Base-by-base conservation (phyloP, 75 land plant species). In the Selaginella moellendorffii region DNA sequence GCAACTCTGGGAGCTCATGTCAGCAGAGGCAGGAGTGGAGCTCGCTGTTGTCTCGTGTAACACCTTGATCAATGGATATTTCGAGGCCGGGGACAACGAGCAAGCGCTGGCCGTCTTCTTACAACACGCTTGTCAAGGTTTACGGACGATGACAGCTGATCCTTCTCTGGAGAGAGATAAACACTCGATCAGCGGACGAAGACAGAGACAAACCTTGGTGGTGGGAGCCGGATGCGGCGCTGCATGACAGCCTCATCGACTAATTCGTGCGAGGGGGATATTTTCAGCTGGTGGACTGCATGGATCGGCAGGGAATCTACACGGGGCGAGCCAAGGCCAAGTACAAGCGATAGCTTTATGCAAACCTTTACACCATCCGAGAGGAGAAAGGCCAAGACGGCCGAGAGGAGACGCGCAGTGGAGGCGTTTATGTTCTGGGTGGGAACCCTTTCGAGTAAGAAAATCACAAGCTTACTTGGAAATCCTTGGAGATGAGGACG, bases 361-460 rank as follows among this genome's bases (percentile, higher is more conserved):
- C 96, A 21, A 81, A 72, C 63, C 78, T 93, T 68, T 93, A 83
- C 61, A 93, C 98, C 90, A 1, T 93, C 98, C n/a, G 70, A 66
- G 30, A 81, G 97, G 21, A 76, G 96, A 59, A 68, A 75, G 30
- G 96, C 78, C 23, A 71, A 83, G 28, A 68, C 87, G 63, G 68
- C 22, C 1, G 87, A 78, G 53, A 68, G 80, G 63, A 80, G 82
- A 68, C 76, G 84, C 52, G 90, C 98, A 8, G 90, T 85, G 24
- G 98, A 93, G 68, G 96, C 98, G 1, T 88, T 85, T 78, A 88
- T 88, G 79, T 93, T 93, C 68, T 93, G 98, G 96, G 68, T 93
- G 59, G 98, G 98, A 17, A 21, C 18, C 65, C 65, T 19, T 64
- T 36, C 14, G 46, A 36, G 5, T 5, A 14, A 5, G 46, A 36